These are phyloP conservation scores for Anisogramma anomala DNA, from an alignment of 2,329 filamentous ascomycete genomes.

Conservation along the genomic window DNA sequence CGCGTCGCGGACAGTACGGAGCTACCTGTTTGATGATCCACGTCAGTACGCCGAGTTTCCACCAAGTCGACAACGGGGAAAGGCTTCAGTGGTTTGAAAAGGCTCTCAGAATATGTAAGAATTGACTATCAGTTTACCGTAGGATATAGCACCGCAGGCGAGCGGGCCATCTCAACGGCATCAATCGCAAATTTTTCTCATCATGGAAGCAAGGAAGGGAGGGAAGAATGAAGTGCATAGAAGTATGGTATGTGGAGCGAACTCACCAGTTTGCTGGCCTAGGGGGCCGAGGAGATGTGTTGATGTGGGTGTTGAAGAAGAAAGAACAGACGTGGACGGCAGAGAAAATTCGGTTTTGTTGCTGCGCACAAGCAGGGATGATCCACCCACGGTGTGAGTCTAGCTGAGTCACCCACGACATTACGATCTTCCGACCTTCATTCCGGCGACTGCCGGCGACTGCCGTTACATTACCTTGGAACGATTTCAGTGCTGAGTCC, in stretches of 20 bases:
- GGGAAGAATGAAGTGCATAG: neutral
- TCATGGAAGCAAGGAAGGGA: slow-evolving; percentile 43
- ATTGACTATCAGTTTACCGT: slow-evolving; percentile 73
- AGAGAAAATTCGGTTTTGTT: neutral
- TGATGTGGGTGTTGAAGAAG: neutral
- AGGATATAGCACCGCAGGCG: slow-evolving; percentile 82
- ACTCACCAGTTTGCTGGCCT: neutral
- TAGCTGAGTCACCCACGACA: neutral
- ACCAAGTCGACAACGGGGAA: neutral
- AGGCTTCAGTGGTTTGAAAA: neutral
- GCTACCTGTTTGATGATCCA: neutral
- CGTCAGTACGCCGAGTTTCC: neutral
- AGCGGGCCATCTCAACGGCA: slow-evolving; percentile 67
- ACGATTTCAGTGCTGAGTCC: too few species aligned
- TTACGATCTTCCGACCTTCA: too few species aligned
- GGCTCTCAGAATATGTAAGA: slow-evolving; percentile 97
- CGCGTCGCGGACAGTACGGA: neutral
- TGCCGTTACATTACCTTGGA: too few species aligned
- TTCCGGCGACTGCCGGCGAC: too few species aligned
- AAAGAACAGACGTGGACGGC: neutral
- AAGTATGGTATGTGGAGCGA: neutral
- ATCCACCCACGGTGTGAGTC: neutral
- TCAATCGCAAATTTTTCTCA: slow-evolving; percentile 99
- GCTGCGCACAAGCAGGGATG: neutral
- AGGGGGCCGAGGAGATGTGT: neutral